A percentile compares a stretch with the other conserved stretches of the same genome.
Conservation (phyloP, 768 basidiomycete genomes). For the Russula dissimulans region DNA sequence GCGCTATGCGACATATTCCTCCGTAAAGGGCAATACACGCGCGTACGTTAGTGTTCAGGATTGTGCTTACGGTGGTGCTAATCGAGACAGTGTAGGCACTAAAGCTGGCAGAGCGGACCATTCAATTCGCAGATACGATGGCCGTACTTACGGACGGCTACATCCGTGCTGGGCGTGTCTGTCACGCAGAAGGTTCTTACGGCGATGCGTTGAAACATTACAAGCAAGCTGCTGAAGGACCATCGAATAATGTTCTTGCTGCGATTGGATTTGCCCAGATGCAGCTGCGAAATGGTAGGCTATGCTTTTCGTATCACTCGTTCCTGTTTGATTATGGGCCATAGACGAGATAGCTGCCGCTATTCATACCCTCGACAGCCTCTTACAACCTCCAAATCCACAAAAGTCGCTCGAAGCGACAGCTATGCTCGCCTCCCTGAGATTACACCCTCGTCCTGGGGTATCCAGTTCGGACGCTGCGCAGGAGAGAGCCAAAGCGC, state of each 20-base stretch:
- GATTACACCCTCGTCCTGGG: conserved; percentile 74
- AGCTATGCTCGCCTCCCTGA: conserved; percentile 81
- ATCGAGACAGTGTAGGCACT: conserved; percentile 44
- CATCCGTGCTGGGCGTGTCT: conserved; percentile 70
- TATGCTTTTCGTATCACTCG: neutral
- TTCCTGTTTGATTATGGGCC: neutral
- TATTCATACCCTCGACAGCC: conserved; percentile 73
- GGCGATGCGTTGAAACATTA: conserved; percentile 65
- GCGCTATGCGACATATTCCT: conserved; percentile 75
- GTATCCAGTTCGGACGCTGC: conserved; percentile 63
- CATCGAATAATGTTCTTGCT: conserved; percentile 67
- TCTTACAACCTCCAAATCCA: conserved; percentile 56
- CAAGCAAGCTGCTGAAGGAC: conserved; percentile 52
- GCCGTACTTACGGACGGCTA: conserved; percentile 82
- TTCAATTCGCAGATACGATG: conserved; percentile 88
- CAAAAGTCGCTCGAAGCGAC: conserved; percentile 74
- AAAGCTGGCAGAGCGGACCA: conserved; percentile 88
- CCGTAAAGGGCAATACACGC: conserved; percentile 53
- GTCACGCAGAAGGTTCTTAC: conserved; percentile 61
- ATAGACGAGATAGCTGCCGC: conserved; percentile 77
- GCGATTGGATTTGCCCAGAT: conserved; percentile 82
- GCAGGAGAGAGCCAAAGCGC: conserved; percentile 63
- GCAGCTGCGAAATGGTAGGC: conserved; percentile 73
- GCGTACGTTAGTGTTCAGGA: conserved; percentile 33
- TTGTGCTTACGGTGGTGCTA: neutral